phyloP scores from a whole-genome alignment of 1,139 yeast genomes.

The Hansenula sp. region DNA sequence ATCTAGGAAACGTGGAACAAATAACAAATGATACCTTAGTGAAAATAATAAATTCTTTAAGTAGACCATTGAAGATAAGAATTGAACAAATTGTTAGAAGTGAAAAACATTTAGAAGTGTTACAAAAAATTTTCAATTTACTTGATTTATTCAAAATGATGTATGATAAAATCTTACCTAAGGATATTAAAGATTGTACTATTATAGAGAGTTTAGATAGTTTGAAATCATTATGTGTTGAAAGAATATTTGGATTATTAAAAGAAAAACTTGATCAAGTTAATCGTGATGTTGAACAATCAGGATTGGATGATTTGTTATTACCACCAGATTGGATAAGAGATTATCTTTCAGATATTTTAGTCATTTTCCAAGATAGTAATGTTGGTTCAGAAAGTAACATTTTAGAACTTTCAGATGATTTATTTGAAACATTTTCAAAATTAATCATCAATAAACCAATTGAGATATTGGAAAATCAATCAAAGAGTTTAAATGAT shows the following conservation, averaged over 20 bases:
- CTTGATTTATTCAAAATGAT: conserved; percentile 66
- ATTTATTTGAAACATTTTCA: conserved; percentile 32
- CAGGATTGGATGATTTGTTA: conserved; percentile 36
- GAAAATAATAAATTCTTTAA: conserved; percentile 44
- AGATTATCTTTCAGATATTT: conserved; percentile 45
- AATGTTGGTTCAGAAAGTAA: conserved; percentile 22
- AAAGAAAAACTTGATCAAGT: conserved; percentile 39
- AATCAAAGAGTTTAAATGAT: conserved; percentile 22
- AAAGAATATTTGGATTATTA: conserved; percentile 37
- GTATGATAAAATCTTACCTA: conserved; percentile 44
- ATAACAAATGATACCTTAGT: conserved; percentile 29
- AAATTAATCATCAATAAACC: conserved; percentile 45
- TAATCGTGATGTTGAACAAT: conserved; percentile 25
- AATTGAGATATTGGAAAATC: conserved; percentile 36
- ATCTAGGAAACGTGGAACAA: conserved; percentile 11
- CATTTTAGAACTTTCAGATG: conserved; percentile 34
- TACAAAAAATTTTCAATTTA: conserved; percentile 58
- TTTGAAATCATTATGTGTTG: conserved; percentile 30
- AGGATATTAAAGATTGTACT: conserved; percentile 5
- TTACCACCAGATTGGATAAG: conserved; percentile 74
- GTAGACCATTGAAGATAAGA: conserved; percentile 46
- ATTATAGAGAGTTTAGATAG: conserved; percentile 16
- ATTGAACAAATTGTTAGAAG: conserved; percentile 66
- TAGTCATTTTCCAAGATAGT: conserved; percentile 43
- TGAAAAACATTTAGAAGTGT: conserved; percentile 52